These are phyloP conservation scores for Hyaloscypha finlandica DNA, from an alignment of 495 filamentous ascomycete species.

Conservation along the genomic window DNA sequence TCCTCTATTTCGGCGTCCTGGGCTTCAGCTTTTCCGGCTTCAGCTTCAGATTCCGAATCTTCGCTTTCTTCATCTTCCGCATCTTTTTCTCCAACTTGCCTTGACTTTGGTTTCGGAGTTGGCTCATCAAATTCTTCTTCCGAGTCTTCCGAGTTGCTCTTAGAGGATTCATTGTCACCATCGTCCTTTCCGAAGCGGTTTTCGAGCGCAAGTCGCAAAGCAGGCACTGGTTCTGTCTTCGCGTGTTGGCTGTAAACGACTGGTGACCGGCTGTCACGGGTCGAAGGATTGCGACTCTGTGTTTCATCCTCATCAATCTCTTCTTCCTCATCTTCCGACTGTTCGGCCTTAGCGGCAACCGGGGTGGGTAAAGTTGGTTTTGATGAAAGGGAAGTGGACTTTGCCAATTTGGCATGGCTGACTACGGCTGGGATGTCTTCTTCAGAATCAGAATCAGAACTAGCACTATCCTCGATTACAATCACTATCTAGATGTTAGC, in stretches of 20 bases:
- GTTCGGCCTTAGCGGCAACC: background rate
- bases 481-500: conserved; percentile 4
- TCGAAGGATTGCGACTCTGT: conserved; percentile 21
- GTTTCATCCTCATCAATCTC: conserved; percentile 12
- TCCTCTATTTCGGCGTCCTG: background rate
- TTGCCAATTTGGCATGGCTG: conserved; percentile 8
- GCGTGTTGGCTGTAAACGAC: conserved; percentile 25
- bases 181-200: background rate
- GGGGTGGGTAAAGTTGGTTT: background rate
- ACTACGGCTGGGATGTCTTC: conserved; percentile 13
- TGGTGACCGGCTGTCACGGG: conserved; percentile 30
- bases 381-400: background rate
- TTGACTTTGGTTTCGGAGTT: background rate
- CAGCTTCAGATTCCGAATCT: conserved; percentile 8
- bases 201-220: background rate
- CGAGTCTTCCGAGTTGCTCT: background rate
- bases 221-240: background rate
- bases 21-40: background rate
- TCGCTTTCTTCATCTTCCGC: background rate
- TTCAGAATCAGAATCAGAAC: conserved; percentile 14
- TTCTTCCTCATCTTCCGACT: conserved; percentile 14
- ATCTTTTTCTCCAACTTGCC: background rate
- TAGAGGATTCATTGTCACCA: background rate
- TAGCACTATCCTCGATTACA: background rate
- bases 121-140: conserved; percentile 8